Base-by-base conservation (phyloP, 1,284 basidiomycete genomes). In the Fomitopsis palustris region DNA sequence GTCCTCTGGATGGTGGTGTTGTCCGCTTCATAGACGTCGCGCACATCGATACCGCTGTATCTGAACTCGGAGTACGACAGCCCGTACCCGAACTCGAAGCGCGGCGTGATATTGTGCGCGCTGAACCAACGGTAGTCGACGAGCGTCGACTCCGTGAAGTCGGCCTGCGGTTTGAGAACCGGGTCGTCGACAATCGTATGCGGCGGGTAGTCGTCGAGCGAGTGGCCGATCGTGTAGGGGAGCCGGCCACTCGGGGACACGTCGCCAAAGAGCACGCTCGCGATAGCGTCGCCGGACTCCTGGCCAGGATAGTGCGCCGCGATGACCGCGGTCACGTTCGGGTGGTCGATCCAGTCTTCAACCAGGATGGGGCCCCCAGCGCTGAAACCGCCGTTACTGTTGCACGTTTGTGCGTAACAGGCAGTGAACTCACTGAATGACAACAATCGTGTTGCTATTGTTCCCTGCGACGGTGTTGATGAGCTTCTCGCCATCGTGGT, bases 151-250 rank as follows among this genome's bases (percentile, higher is more conserved):
- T 51, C 49, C 10, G 8, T 51, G 49, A 51, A 51, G 49, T 51
- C 5, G 7, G 49, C 16, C 23, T 51, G 49, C 29, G 49, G 29
- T 6, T 31, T 10, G 27, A n/a, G 16, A 4, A 51, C 49, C 4
- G 7, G 27, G 17, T 31, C 33, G 29, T 51, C 49, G 7, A 35
- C 7, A 5, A 51, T 51, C 17, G 49, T 51, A 29, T 51, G 3
- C 4, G 49, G 49, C 23, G 81, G 74, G 71, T 92, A 94, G 70
- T 95, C 92, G 31, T 73, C 67, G 2, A 74, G 61, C 21, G 77
- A 71, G 74, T 87, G 87, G 43, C 88, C 90, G 65, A 92, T 92
- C 1, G 90, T 92, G 73, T 91, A 92, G 0, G 91, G 89, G 35
- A 94, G 73, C 41, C 85, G 79, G 12, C 84, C 92, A 31, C 84